Conservation (phyloP, 805 yeast genomes). For the Yarrowia porcina region DNA sequence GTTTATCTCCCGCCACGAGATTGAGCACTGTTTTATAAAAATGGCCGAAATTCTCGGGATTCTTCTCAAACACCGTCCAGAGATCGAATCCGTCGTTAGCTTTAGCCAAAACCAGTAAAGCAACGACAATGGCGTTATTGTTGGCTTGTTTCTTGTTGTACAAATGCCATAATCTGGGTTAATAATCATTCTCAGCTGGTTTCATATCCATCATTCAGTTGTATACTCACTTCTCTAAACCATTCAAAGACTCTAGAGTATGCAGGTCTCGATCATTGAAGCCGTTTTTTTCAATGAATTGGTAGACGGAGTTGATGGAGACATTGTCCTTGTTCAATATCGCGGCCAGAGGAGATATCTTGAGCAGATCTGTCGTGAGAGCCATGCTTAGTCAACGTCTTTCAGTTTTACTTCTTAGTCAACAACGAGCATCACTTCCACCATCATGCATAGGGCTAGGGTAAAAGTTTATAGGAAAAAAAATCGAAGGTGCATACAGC, state of each 20-base stretch:
- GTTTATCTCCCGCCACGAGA: slow-evolving; percentile 30
- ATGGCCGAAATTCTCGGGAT: slow-evolving; percentile 34
- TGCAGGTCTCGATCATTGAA: slow-evolving; percentile 23
- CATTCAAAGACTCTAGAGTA: slow-evolving; percentile 17
- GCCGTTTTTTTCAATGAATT: slow-evolving; percentile 1
- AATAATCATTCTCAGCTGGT: not conserved
- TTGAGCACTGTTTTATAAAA: slow-evolving; percentile 39
- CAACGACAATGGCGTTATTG: slow-evolving; percentile 2
- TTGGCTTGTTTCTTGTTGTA: not conserved
- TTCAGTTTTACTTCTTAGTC: not conserved
- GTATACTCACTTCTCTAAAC: slow-evolving; percentile 17
- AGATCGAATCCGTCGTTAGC: slow-evolving; percentile 4
- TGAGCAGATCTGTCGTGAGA: slow-evolving; percentile 7
- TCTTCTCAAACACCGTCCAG: slow-evolving; percentile 30
- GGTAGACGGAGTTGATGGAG: not conserved
- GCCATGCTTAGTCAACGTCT: no score
- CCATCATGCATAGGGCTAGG: slow-evolving; percentile 7
- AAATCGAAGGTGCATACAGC: slow-evolving; percentile 10
- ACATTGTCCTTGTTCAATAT: slow-evolving; percentile 11
- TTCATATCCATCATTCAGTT: not conserved
- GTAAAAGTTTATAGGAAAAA: slow-evolving; percentile 16
- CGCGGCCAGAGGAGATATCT: slow-evolving; percentile 9
- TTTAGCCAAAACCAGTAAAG: not conserved
- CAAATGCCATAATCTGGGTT: slow-evolving; percentile 19
- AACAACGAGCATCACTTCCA: no score